phyloP scores from a whole-genome alignment of 2,329 filamentous ascomycete species.

The Diaporthe citri region DNA sequence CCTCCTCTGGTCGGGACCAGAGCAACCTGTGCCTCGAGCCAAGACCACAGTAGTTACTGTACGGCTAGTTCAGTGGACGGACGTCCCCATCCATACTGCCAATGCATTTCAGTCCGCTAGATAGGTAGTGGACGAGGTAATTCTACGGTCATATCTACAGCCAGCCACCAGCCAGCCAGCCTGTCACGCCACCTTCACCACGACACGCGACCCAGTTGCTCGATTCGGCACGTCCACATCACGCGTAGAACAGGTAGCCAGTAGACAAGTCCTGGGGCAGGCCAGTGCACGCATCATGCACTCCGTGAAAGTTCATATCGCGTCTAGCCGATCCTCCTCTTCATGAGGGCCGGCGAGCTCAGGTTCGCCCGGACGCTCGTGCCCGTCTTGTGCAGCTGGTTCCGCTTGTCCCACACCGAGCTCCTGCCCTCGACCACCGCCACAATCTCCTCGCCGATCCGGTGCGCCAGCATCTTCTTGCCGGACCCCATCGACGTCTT shows the following conservation, averaged over 20 bases:
- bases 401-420: conserved; percentile 85
- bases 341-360: conserved; percentile 51
- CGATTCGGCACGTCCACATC: neutral
- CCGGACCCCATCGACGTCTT: conserved; percentile 80
- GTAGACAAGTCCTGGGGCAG: neutral
- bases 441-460: conserved; percentile 88
- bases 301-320: neutral
- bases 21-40: neutral
- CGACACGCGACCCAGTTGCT: neutral
- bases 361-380: conserved; percentile 84
- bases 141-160: neutral
- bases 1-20: neutral
- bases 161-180: neutral
- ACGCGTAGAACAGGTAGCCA: neutral
- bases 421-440: conserved; percentile 90
- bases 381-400: conserved; percentile 82
- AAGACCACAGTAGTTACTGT: neutral
- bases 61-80: neutral
- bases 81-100: neutral
- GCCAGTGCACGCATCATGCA: neutral
- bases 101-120: neutral
- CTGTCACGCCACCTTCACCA: neutral
- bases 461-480: conserved; percentile 77
- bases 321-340: conserved; percentile 47
- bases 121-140: neutral